A percentile compares a stretch with the other conserved stretches of the same genome.
These are phyloP conservation scores for Powellomyces hirtus DNA, from an alignment of 192 early-diverging fungal species.

Conservation along the genomic window DNA sequence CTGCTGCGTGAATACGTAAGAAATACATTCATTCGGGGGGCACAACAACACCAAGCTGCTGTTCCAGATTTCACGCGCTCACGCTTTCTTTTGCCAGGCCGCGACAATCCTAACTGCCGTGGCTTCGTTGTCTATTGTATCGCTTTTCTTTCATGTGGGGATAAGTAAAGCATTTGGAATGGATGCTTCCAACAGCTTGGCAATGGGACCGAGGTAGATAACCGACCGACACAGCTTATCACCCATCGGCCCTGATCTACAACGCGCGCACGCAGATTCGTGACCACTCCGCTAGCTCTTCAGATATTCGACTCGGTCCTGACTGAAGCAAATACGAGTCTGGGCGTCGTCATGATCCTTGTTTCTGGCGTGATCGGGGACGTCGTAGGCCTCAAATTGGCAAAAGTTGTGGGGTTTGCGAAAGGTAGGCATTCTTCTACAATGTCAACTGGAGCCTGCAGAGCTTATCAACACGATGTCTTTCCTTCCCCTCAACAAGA, in stretches of 20 bases:
- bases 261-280: not conserved
- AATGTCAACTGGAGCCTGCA: too few species aligned
- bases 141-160: conserved; percentile 4
- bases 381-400: not conserved
- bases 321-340: not conserved
- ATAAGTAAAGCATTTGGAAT: not conserved
- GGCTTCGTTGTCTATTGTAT: not conserved
- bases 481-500: not conserved
- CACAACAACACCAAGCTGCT: too few species aligned
- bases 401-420: not conserved
- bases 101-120: conserved; percentile 4
- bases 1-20: not conserved
- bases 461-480: too few species aligned
- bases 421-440: not conserved
- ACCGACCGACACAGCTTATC: not conserved
- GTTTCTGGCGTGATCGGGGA: conserved; percentile 20
- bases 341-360: conserved; percentile 18
- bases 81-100: not conserved
- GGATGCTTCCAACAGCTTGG: not conserved
- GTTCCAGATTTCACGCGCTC: too few species aligned
- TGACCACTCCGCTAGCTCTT: conserved; percentile 13
- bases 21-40: too few species aligned
- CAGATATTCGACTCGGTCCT: conserved; percentile 14
- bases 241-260: not conserved
- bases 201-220: not conserved